These are phyloP conservation scores for Talaromyces nanjingensis DNA, from an alignment of 495 filamentous ascomycete species.

Conservation along the genomic window DNA sequence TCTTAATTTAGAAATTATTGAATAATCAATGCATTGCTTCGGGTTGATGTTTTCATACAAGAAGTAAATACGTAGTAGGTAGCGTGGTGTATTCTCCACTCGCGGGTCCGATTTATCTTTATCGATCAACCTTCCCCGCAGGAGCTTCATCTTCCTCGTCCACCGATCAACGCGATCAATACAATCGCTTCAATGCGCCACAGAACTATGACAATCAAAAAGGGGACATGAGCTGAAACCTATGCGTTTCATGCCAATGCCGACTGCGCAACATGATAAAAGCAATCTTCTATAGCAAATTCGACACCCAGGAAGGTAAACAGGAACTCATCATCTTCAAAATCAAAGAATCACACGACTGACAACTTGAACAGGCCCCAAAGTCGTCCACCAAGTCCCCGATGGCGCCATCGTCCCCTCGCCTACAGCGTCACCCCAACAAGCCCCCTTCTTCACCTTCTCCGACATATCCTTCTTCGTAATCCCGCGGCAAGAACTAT, in stretches of 20 bases:
- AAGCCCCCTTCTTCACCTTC: slow-evolving; percentile 72
- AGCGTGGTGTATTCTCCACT: background rate
- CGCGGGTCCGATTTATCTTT: background rate
- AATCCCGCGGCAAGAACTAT: slow-evolving; percentile 87
- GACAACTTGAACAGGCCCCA: slow-evolving; percentile 52
- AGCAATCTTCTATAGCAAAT: slow-evolving; percentile 91
- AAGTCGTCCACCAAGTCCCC: slow-evolving; percentile 53
- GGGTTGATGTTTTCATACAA: background rate
- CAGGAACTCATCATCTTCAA: background rate
- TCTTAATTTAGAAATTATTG: background rate
- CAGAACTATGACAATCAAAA: background rate
- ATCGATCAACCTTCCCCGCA: slow-evolving; percentile 4
- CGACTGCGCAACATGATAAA: slow-evolving; percentile 56
- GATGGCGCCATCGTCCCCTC: slow-evolving; percentile 64
- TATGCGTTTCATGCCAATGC: background rate
- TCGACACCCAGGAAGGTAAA: slow-evolving; percentile 82
- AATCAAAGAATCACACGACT: background rate
- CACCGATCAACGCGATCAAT: background rate
- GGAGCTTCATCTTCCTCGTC: background rate
- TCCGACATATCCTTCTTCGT: slow-evolving; percentile 78
- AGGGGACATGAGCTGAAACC: background rate
- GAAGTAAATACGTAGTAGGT: background rate
- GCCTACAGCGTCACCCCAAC: slow-evolving; percentile 37
- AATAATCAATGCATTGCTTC: background rate
- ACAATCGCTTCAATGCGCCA: background rate